These are phyloP conservation scores for Takashimella tepidaria DNA, from an alignment of 1,284 basidiomycete genomes.

Conservation along the genomic window DNA sequence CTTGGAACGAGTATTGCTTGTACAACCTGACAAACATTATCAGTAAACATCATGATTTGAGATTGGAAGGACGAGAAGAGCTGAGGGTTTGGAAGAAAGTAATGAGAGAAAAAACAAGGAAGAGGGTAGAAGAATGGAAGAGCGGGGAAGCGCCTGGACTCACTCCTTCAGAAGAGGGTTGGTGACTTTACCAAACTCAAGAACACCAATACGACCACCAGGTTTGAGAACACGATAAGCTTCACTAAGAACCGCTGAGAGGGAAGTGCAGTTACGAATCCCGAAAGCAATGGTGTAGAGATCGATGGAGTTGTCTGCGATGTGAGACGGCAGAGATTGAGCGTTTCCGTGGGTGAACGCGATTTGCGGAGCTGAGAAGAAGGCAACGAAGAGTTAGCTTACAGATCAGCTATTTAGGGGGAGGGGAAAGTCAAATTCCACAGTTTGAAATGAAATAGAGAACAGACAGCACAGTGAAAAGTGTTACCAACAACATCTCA, in stretches of 20 bases:
- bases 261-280: slow-evolving; percentile 94
- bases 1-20: slow-evolving; percentile 91
- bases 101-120: not conserved
- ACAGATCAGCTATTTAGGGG: not conserved
- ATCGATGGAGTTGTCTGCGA: slow-evolving; percentile 76
- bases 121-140: not conserved
- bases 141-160: too few relatives aligned
- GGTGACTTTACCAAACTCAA: slow-evolving; percentile 93
- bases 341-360: slow-evolving; percentile 92
- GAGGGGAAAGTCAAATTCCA: too few relatives aligned
- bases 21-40: slow-evolving; percentile 62
- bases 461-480: too few relatives aligned
- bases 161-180: slow-evolving; percentile 83
- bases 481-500: too few relatives aligned
- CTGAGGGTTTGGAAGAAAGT: too few relatives aligned
- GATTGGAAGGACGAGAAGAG: too few relatives aligned
- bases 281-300: slow-evolving; percentile 99
- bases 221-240: slow-evolving; percentile 94
- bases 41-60: too few relatives aligned
- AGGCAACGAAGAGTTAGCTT: slow-evolving; percentile 2
- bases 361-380: slow-evolving; percentile 85
- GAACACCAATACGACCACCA: slow-evolving; percentile 89
- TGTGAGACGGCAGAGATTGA: slow-evolving; percentile 63
- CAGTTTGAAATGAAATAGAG: too few relatives aligned
- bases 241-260: slow-evolving; percentile 80